Percentiles rank a stretch among this genome's conserved stretches.
Conservation (phyloP, 768 basidiomycete species). For the Tricholomella constricta region DNA sequence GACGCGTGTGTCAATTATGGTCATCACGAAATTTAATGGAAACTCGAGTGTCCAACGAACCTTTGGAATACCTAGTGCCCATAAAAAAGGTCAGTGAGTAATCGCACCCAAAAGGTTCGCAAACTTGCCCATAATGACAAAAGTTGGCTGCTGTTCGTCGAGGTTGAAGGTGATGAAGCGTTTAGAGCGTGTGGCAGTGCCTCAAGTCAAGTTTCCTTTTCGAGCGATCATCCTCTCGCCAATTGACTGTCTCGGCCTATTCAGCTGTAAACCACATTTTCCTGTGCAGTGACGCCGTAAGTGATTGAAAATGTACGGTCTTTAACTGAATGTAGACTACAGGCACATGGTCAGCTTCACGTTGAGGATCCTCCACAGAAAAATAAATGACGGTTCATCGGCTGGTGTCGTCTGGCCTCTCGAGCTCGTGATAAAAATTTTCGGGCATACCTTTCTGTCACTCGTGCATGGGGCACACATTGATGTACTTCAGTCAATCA, state of each 20-base stretch:
- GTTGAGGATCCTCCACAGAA: no score
- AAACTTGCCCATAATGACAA: constrained; percentile 21
- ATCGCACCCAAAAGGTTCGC: not conserved
- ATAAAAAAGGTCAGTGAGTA: not conserved
- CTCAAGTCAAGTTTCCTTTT: constrained; percentile 17
- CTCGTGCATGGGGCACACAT: no score
- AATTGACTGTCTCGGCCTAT: not conserved
- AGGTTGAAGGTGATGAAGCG: constrained; percentile 8
- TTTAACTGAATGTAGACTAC: no score
- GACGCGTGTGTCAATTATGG: constrained; percentile 15
- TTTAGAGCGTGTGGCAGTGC: constrained; percentile 5
- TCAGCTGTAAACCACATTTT: no score
- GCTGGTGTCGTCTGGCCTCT: no score
- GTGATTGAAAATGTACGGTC: no score
- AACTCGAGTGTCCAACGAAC: constrained; percentile 34
- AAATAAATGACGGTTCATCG: no score
- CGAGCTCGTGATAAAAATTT: no score
- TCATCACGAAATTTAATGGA: not conserved
- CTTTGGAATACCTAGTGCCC: constrained; percentile 61
- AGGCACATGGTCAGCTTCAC: no score
- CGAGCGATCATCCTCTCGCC: not conserved
- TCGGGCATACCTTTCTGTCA: no score
- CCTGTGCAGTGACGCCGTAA: no score
- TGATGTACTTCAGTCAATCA: no score
- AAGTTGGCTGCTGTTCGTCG: constrained; percentile 2